These are phyloP conservation scores for Candida orba DNA, from an alignment of 805 yeast genomes.

Conservation along the genomic window DNA sequence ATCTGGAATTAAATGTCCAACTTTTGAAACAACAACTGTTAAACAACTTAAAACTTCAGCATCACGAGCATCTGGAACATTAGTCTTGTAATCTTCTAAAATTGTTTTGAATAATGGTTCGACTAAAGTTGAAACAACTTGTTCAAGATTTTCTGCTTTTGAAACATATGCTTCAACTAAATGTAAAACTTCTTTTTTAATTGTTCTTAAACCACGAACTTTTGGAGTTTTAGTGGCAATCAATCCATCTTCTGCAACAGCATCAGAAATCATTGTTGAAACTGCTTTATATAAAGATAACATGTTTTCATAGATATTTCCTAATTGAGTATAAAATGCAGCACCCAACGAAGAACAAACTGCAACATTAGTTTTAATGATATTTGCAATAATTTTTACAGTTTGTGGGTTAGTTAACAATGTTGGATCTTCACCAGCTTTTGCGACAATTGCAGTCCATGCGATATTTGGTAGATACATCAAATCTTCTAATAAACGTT, in stretches of 20 bases:
- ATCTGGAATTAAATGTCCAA: constrained; percentile 82
- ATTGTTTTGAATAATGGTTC: constrained; percentile 80
- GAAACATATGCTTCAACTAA: constrained; percentile 83
- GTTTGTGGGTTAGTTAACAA: constrained; percentile 72
- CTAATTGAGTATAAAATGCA: constrained; percentile 82
- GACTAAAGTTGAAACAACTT: constrained; percentile 73
- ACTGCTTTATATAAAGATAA: constrained; percentile 84
- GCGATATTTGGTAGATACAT: constrained; percentile 93
- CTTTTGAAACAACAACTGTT: constrained; percentile 81
- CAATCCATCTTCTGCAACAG: constrained; percentile 72
- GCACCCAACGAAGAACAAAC: constrained; percentile 94
- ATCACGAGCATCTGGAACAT: constrained; percentile 95
- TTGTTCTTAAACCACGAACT: constrained; percentile 91
- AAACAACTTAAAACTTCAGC: constrained; percentile 95
- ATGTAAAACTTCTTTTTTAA: constrained; percentile 87
- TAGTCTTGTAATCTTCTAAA: constrained; percentile 78
- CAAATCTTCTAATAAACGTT: constrained; percentile 62
- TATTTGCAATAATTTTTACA: constrained; percentile 87
- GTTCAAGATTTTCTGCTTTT: constrained; percentile 76
- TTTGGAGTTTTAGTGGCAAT: constrained; percentile 93
- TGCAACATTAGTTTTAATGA: constrained; percentile 91
- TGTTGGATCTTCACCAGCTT: constrained; percentile 78
- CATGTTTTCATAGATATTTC: constrained; percentile 82
- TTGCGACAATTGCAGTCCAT: constrained; percentile 83
- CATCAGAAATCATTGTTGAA: constrained; percentile 72